Conservation (phyloP, 768 basidiomycete species). For the Trametes coccinea region DNA sequence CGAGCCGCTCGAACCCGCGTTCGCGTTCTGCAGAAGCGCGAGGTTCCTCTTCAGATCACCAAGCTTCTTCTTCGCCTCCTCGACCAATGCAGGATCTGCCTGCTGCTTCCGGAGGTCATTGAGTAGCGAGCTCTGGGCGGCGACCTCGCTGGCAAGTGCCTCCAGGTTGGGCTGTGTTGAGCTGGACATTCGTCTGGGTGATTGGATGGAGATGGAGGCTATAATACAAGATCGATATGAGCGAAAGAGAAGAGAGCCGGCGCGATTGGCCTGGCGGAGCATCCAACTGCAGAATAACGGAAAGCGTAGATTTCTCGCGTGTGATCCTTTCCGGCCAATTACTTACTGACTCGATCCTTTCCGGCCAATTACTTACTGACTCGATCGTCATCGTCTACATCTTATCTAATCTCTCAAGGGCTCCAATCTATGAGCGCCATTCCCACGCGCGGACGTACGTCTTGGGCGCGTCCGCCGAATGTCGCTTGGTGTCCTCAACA, state of each 20-base stretch:
- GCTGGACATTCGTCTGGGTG: constrained; percentile 38
- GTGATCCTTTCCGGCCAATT: constrained; percentile 4
- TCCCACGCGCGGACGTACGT: too few relatives aligned
- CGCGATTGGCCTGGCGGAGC: constrained; percentile 18
- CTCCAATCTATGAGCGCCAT: too few relatives aligned
- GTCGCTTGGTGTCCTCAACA: too few relatives aligned
- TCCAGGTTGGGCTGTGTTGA: constrained; percentile 32
- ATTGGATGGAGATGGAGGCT: not conserved
- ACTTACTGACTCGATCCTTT: constrained; percentile 17
- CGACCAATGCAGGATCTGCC: constrained; percentile 49
- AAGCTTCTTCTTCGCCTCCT: constrained; percentile 68
- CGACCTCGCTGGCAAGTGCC: constrained; percentile 55
- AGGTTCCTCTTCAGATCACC: constrained; percentile 66
- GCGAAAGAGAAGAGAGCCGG: constrained; percentile 6
- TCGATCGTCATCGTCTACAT: constrained; percentile 7
- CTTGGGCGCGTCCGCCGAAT: too few relatives aligned
- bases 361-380: constrained; percentile 1
- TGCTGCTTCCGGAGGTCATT: constrained; percentile 61
- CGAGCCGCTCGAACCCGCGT: constrained; percentile 40
- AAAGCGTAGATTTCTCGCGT: constrained; percentile 17
- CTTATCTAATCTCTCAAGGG: too few relatives aligned
- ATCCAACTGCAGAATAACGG: constrained; percentile 8
- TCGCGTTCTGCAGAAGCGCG: constrained; percentile 33
- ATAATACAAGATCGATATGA: constrained; percentile 18
- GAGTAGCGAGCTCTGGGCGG: constrained; percentile 54